phyloP scores from a whole-genome alignment of 169 alveolate species.

The Eimeria brunetti region DNA sequence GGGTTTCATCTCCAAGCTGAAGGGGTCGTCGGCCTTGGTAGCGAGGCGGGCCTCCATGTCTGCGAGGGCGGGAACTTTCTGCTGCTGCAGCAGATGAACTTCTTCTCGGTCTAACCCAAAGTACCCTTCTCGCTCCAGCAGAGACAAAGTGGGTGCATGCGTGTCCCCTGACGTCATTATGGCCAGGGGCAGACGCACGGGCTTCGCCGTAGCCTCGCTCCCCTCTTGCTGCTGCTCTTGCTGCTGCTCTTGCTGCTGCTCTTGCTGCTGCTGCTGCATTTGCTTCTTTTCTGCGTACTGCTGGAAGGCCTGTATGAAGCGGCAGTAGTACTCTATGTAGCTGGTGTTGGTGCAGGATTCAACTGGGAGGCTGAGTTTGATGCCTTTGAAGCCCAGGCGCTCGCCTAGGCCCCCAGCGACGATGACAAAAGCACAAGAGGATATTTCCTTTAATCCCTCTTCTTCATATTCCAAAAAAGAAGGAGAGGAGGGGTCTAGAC shows the following conservation, averaged over 20 bases:
- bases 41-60: conserved; percentile 93
- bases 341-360: conserved; percentile 85
- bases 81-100: conserved; percentile 92
- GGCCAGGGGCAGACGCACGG: conserved; percentile 88
- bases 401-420: conserved; percentile 98
- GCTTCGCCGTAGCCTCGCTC: neutral
- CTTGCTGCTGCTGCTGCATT: conserved; percentile 21
- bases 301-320: conserved; percentile 85
- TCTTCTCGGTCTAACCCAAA: conserved; percentile 91
- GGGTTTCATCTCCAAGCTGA: conserved; percentile 90
- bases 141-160: conserved; percentile 88
- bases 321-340: conserved; percentile 90
- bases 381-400: conserved; percentile 94
- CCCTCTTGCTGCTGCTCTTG: too few species aligned
- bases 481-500: conserved; percentile 2
- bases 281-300: neutral
- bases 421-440: conserved; percentile 92
- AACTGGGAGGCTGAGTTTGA: conserved; percentile 92
- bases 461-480: conserved; percentile 55
- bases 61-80: conserved; percentile 96
- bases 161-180: conserved; percentile 98
- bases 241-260: conserved; percentile 44
- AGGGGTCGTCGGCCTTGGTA: conserved; percentile 75
- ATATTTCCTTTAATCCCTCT: conserved; percentile 77
- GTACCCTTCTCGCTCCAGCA: conserved; percentile 87